These are phyloP conservation scores for Sphagnurus paluster DNA, from an alignment of 1,284 basidiomycete species.

Conservation along the genomic window DNA sequence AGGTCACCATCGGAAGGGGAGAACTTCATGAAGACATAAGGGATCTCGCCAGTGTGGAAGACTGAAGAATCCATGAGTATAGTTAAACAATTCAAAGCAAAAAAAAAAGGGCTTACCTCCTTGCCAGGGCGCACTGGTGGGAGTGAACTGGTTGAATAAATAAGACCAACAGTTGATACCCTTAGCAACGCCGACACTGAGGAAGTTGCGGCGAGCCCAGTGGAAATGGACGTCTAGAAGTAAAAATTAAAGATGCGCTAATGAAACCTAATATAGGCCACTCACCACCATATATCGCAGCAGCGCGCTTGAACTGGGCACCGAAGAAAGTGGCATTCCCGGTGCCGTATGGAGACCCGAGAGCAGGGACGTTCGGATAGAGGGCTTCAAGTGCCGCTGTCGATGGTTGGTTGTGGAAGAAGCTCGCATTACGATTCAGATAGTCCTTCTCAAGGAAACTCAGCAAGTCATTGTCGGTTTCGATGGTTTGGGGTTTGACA, in stretches of 20 bases:
- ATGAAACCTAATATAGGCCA: background rate
- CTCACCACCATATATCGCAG: constrained; percentile 21
- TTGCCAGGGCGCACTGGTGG: constrained; percentile 17
- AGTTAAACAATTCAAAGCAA: background rate
- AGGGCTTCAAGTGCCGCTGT: constrained; percentile 8
- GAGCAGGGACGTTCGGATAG: constrained; percentile 21
- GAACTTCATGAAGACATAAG: constrained; percentile 24
- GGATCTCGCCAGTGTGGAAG: constrained; percentile 25
- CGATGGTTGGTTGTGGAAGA: constrained; percentile 17
- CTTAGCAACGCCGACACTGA: constrained; percentile 10
- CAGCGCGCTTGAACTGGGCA: constrained; percentile 22
- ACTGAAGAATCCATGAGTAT: constrained; percentile 14
- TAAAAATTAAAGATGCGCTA: too few species aligned
- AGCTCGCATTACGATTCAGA: constrained; percentile 16
- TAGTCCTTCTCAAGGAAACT: constrained; percentile 21
- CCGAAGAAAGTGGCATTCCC: constrained; percentile 24
- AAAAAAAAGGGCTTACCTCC: constrained; percentile 14
- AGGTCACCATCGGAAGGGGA: constrained; percentile 17
- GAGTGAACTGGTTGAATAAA: constrained; percentile 21
- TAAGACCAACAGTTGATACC: constrained; percentile 20
- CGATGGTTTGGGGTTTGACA: constrained; percentile 22
- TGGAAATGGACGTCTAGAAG: constrained; percentile 21
- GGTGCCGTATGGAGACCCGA: constrained; percentile 23
- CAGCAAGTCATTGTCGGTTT: constrained; percentile 19
- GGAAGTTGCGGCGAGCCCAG: constrained; percentile 17